Evolutionary conservation across 1,284 basidiomycete species (phyloP), one percentile per base, ranked within the genome.

Genomic region (Taiwanofungus camphoratus): DNA sequence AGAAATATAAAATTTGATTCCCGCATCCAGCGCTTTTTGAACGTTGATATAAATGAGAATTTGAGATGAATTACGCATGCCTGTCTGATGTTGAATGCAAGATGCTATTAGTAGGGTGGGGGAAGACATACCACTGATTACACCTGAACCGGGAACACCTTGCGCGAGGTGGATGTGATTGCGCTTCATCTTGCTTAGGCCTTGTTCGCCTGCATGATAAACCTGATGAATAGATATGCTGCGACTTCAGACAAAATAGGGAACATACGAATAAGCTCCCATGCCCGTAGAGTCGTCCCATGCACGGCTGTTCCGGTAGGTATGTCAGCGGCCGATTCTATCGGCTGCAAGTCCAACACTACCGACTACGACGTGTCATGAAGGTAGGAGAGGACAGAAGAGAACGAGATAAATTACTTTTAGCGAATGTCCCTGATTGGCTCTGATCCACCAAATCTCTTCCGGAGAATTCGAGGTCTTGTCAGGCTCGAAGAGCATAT

Each of bases 351-450:
- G 24, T 89, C 80, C 19, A 94, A 65, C 35, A 82, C 68, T 11
- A 89, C 71, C 0, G 72, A 65, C 85, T 88, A n/a, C n/a, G 49
- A 19, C 37, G 22, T 13, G 13, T 13, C 5, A 11, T 2, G 4
- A 19, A 5, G 3, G 9, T 16, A 33, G 16, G 7, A 9, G 38
- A 18, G 35, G n/a, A 13, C 12, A 7, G 5, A 8, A 15, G 24
- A 4, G 18, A 20, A 36, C 3, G 12, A 27, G 15, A 31, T n/a
- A 23, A 24, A 41, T 31, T 46, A 84, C 89, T 67, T 82, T 75
- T 30, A 94, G 68, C 2, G 92, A 89, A 66, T 98, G 95, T 0
- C 95, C 96, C 65, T 98, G 95, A 49, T 91, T 92, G 0, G 95
- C 95, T 36, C 92, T 74, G 52, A 97, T 93, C 80, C 84, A 93